Conservation (phyloP, 2,329 filamentous ascomycete genomes). For the Penicillium sp. region DNA sequence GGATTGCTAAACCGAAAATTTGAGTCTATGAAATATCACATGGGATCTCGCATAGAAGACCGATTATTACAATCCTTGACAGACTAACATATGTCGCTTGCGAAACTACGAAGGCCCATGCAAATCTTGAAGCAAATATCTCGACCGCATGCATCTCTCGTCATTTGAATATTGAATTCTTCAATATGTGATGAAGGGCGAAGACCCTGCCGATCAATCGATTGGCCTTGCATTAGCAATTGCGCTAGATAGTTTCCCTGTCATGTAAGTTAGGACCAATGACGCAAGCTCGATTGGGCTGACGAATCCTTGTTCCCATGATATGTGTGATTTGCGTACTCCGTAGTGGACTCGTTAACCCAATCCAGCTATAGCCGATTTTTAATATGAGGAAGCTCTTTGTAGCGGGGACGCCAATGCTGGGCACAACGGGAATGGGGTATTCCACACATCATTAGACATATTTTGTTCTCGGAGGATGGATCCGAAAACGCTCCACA, state of each 20-base stretch:
- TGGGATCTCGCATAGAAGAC: slow-evolving; percentile 5
- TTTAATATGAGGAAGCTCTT: neutral
- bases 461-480: slow-evolving; percentile 3
- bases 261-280: neutral
- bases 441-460: neutral
- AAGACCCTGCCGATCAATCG: slow-evolving; percentile 8
- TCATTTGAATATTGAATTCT: neutral
- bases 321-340: neutral
- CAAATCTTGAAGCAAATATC: neutral
- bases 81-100: neutral
- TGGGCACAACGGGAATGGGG: slow-evolving; percentile 1
- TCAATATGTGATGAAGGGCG: neutral
- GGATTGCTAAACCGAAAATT: slow-evolving; percentile 10
- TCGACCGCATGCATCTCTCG: slow-evolving; percentile 7
- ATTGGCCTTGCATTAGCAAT: slow-evolving; percentile 1
- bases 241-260: neutral
- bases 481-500: slow-evolving; percentile 2
- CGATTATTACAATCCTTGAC: neutral
- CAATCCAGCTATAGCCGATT: neutral
- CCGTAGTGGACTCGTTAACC: neutral
- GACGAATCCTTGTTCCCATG: slow-evolving; percentile 3
- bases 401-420: slow-evolving; percentile 1
- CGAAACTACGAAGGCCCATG: neutral
- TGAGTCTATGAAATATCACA: slow-evolving; percentile 1
- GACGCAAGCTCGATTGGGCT: neutral